These are phyloP conservation scores for Cercospora beticola DNA, from an alignment of 2,329 filamentous ascomycete species.

Conservation along the genomic window DNA sequence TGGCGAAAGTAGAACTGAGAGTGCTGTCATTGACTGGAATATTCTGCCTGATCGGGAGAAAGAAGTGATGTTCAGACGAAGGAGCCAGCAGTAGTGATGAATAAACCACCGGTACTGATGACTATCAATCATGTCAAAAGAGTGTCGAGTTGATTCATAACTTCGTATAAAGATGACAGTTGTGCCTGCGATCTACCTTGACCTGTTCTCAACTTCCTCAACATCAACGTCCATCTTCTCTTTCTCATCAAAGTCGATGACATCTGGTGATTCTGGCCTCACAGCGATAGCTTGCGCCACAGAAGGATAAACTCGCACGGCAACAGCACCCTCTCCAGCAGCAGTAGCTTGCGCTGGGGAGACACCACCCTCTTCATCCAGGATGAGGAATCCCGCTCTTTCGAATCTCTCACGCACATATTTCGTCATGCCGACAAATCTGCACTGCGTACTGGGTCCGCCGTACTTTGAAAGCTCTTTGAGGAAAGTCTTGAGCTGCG, in stretches of 20 bases:
- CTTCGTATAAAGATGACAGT: too few relatives aligned
- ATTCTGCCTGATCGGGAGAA: constrained; percentile 14
- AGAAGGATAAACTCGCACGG: constrained; percentile 9
- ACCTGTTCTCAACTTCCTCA: constrained; percentile 17
- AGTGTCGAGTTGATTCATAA: background rate
- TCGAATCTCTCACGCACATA: constrained; percentile 38
- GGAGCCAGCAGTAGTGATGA: background rate
- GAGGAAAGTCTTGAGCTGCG: constrained; percentile 51
- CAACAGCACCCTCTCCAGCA: constrained; percentile 9
- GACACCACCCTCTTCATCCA: constrained; percentile 20
- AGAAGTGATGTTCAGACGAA: constrained; percentile 16
- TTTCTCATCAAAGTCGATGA: constrained; percentile 17
- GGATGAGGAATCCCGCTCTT: constrained; percentile 24
- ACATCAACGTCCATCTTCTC: constrained; percentile 14
- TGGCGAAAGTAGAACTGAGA: constrained; percentile 13
- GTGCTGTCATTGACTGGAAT: constrained; percentile 16
- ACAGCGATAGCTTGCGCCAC: constrained; percentile 14
- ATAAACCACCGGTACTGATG: background rate
- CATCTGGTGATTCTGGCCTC: constrained; percentile 4
- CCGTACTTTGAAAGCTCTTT: constrained; percentile 52
- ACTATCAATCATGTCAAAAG: background rate
- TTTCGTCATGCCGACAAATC: constrained; percentile 51
- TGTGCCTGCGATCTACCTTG: background rate
- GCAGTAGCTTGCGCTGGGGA: constrained; percentile 1
- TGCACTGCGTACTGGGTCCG: constrained; percentile 48